Evolutionary conservation across 2,329 filamentous ascomycete species (phyloP), one percentile per base, ranked within the genome.

Genomic region (Cladosporium sphaerospermum): DNA sequence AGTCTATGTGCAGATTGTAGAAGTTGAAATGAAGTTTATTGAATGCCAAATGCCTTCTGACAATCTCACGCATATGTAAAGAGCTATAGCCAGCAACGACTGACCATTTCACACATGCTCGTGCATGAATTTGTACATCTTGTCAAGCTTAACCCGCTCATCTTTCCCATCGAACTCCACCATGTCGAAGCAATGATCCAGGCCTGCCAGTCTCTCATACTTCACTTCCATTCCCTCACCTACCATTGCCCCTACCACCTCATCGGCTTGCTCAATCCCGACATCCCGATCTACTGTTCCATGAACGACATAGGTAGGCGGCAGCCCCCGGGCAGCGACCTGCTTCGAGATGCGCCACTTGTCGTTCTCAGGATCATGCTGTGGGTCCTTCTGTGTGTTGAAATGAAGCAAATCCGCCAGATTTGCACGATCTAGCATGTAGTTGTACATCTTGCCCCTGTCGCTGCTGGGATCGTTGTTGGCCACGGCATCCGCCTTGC

Each of bases 191-290:
- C 64, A 53, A 46, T 66, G 64, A 28, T 65, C 59, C 42, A 60
- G 50, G 11, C 60, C 62, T 51, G 60, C 57, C 32, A 57, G 33
- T 11, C 63, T 45, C 43, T 65, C 64, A 49, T 65, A 66, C 23
- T 56, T 31, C 9, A 65, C 59, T 28, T 59, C 57, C 33, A 65
- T 41, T 1, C 60, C 62, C 40, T 56, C 57, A 2, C 62, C 62
- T 3, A 60, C 36, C 57, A 64, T 62, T 2, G 61, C 62, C 18
- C 63, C 64, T 4, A 66, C 64, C 1, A 62, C 61, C 48, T 65
- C 63, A 55, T 66, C 64, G 2, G 56, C 57, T 52, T 65, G 63
- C 41, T 66, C 64, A 8, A 64, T 58, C 7, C 63, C 64, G 9
- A 64, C 61, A 28, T 56, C 59, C n/a, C 51, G 52, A 57, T 62